Evolutionary conservation across 371 early-diverging fungal species (phyloP).

Genomic region (Mucor plumbeus): DNA sequence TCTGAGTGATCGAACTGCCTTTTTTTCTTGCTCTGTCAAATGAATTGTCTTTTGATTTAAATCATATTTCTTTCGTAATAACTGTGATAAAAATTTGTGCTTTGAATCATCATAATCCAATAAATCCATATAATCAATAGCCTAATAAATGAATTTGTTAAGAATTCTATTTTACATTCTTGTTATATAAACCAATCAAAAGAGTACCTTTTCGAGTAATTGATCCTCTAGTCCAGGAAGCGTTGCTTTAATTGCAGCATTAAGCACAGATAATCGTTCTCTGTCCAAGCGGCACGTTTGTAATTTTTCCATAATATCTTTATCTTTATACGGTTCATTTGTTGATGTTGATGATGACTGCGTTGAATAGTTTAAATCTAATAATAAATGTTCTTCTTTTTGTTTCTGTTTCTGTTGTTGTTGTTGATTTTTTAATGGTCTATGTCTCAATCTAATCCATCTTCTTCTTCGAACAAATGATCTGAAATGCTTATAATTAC

Average conservation of each 20-base stretch:
- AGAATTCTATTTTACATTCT: neutral
- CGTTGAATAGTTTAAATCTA: neutral
- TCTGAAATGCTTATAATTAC: constrained; percentile 59
- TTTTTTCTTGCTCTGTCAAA: constrained; percentile 26
- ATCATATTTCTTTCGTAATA: constrained; percentile 10
- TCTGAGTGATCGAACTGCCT: constrained; percentile 28
- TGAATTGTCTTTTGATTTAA: neutral
- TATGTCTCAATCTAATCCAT: constrained; percentile 63
- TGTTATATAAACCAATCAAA: neutral
- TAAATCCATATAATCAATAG: constrained; percentile 19
- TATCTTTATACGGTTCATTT: neutral
- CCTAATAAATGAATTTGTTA: constrained; percentile 14
- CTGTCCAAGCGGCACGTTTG: constrained; percentile 42
- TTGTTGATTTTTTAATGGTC: constrained; percentile 4
- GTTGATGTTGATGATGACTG: neutral
- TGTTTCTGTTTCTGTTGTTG: neutral
- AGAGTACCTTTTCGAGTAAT: constrained; percentile 19
- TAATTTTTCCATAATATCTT: constrained; percentile 18
- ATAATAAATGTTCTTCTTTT: neutral
- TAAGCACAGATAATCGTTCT: constrained; percentile 36
- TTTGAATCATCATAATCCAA: constrained; percentile 42
- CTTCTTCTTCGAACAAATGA: constrained; percentile 69
- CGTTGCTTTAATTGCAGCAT: constrained; percentile 18
- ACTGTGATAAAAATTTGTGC: constrained; percentile 23
- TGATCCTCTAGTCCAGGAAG: constrained; percentile 17